Conservation (phyloP, 2,329 filamentous ascomycete genomes). For the Rutstroemia sp. region DNA sequence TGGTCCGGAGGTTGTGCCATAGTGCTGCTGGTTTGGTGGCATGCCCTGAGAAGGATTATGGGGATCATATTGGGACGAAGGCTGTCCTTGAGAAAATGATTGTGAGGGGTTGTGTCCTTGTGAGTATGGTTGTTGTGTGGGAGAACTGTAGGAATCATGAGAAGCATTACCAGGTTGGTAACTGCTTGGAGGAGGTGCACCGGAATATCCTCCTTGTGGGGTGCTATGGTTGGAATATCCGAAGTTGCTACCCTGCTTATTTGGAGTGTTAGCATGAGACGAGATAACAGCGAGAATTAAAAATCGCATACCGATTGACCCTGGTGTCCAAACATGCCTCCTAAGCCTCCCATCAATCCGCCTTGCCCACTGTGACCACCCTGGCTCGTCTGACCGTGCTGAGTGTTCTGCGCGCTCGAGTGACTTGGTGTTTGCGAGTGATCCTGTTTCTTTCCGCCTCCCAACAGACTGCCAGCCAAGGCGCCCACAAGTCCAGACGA, state of each 20-base stretch:
- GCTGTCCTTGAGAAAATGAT: conserved; percentile 1
- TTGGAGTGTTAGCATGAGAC: conserved; percentile 14
- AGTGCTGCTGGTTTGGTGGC: conserved; percentile 6
- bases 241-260: conserved; percentile 43
- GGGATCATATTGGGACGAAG: conserved; percentile 7
- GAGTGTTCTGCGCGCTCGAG: conserved; percentile 28
- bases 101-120: background rate
- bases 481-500: conserved; percentile 31
- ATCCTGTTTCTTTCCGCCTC: conserved; percentile 36
- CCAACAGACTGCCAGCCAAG: conserved; percentile 48
- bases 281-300: background rate
- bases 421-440: conserved; percentile 32
- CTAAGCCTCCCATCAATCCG: conserved; percentile 25
- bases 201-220: conserved; percentile 46
- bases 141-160: conserved; percentile 15
- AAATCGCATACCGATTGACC: conserved; percentile 16
- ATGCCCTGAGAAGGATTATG: conserved; percentile 1
- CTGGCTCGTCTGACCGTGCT: conserved; percentile 12
- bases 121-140: conserved; percentile 10
- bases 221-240: conserved; percentile 51
- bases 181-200: conserved; percentile 53
- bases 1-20: conserved; percentile 13
- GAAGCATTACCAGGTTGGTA: conserved; percentile 40
- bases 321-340: conserved; percentile 25
- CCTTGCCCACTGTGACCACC: conserved; percentile 15